Evolutionary conservation across 495 filamentous ascomycete genomes (phyloP), one percentile per base, ranked within the genome.

Genomic region (Platismatia glauca): DNA sequence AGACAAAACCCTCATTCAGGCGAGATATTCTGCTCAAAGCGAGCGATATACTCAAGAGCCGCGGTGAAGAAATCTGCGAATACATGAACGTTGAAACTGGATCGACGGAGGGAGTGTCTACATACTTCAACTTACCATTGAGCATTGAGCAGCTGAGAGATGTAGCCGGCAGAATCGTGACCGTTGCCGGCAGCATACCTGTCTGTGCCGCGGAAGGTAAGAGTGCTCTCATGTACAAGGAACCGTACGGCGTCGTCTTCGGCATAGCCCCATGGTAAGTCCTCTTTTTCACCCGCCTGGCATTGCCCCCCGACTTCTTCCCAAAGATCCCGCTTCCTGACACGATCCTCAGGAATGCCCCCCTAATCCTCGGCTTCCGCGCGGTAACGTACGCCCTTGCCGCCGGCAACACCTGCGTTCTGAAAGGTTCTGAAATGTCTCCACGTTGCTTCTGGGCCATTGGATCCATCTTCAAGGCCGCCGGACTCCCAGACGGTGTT

Each of bases 181-280:
- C 75, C 7, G 74, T 94, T 13, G 75, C 81, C 35, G 88, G 90
- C 4, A 72, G 71, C 15, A 79, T 91, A 35, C 88, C 89, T 0
- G 75, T 77, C 13, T 75, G 81, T 11, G 67, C 71, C 4, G 71
- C 84, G 27, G 75, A 82, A n/a, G 81, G 80, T 9, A 77, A 76
- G 44, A 77, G 79, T n/a, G 86, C 87, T 0, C 77, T 95, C 68
- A 75, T 95, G n/a, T 74, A 84, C 56, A 88, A 86, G 68, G 87
- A 95, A 71, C 91, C 91, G 7, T 90, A 84, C 66, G 91, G 91
- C 24, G 90, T 94, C 33, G 74, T 92, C 3, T 76, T 96, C 18
- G 84, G 82, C 35, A 90, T 95, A 73, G 90, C 89, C 24, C 90
- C 92, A 35, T 96, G 92, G 89, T 90, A 59, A 61, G 2, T 55